These are phyloP conservation scores for Candida boleticola DNA, from an alignment of 805 yeast species.

Conservation along the genomic window DNA sequence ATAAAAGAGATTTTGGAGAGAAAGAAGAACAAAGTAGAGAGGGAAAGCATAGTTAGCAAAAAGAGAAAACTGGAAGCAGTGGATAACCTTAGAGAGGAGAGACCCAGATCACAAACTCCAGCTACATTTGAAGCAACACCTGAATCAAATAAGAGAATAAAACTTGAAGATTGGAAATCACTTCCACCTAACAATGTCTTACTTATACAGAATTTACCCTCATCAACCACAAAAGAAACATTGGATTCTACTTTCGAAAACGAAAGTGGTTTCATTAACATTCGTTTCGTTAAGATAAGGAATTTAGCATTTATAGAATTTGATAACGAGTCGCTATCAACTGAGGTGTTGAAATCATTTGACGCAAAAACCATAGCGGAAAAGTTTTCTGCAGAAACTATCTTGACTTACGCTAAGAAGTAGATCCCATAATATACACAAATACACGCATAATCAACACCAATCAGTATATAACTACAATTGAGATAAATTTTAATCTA, in stretches of 20 bases:
- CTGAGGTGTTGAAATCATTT: constrained; percentile 20
- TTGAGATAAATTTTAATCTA: not conserved
- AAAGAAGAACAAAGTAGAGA: constrained; percentile 11
- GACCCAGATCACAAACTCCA: not conserved
- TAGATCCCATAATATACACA: constrained; percentile 11
- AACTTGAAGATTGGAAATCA: constrained; percentile 19
- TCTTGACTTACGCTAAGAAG: constrained; percentile 36
- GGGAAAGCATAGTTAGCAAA: constrained; percentile 11
- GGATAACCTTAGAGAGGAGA: constrained; percentile 8
- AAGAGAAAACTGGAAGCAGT: constrained; percentile 11
- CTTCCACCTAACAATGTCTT: constrained; percentile 70
- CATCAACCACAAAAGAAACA: constrained; percentile 20
- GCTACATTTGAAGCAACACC: constrained; percentile 6
- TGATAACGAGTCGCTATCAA: constrained; percentile 52
- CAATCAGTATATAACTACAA: no score
- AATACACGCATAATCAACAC: no score
- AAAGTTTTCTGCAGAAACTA: constrained; percentile 19
- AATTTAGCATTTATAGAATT: constrained; percentile 83
- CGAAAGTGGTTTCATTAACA: constrained; percentile 61
- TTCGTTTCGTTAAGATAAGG: constrained; percentile 64
- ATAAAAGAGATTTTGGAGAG: constrained; percentile 12
- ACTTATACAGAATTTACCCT: constrained; percentile 58
- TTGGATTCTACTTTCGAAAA: constrained; percentile 39
- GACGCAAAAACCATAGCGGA: constrained; percentile 7
- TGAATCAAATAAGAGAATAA: constrained; percentile 13